Evolutionary conservation across 345 rosid species (phyloP).

Genomic region (Sisymbrium irio): DNA sequence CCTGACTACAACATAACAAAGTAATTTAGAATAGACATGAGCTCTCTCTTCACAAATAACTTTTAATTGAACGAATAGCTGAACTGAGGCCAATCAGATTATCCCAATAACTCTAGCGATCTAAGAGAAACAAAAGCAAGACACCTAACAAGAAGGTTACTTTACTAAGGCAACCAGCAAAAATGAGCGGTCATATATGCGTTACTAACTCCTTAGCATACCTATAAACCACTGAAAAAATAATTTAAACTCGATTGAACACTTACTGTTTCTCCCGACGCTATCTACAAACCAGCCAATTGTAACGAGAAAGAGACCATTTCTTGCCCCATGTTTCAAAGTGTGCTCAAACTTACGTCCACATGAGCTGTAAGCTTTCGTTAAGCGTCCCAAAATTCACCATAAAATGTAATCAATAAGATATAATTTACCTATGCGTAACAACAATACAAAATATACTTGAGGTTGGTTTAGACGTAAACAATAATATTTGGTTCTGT

Average conservation of each 20-base stretch:
- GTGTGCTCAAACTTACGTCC: slow-evolving; percentile 96
- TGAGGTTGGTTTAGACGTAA: background rate
- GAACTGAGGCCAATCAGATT: background rate
- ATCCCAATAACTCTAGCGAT: background rate
- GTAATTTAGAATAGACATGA: background rate
- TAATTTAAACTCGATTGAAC: background rate
- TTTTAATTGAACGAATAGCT: background rate
- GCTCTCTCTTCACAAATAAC: background rate
- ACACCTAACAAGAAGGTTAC: background rate
- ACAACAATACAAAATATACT: background rate
- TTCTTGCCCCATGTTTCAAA: slow-evolving; percentile 76
- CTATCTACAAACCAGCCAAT: slow-evolving; percentile 97
- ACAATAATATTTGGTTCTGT: background rate
- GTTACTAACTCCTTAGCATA: background rate
- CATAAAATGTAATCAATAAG: background rate
- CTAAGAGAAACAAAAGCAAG: background rate
- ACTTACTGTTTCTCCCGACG: slow-evolving; percentile 74
- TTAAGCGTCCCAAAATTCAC: slow-evolving; percentile 45
- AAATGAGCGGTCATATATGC: background rate
- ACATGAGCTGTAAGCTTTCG: slow-evolving; percentile 59
- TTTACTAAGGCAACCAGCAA: background rate
- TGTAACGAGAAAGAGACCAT: slow-evolving; percentile 74
- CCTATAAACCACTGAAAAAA: background rate
- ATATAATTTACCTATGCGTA: background rate
- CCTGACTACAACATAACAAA: slow-evolving; percentile 55